These are phyloP conservation scores for Firmiana major DNA, from an alignment of 345 rosid genomes.

Conservation along the genomic window DNA sequence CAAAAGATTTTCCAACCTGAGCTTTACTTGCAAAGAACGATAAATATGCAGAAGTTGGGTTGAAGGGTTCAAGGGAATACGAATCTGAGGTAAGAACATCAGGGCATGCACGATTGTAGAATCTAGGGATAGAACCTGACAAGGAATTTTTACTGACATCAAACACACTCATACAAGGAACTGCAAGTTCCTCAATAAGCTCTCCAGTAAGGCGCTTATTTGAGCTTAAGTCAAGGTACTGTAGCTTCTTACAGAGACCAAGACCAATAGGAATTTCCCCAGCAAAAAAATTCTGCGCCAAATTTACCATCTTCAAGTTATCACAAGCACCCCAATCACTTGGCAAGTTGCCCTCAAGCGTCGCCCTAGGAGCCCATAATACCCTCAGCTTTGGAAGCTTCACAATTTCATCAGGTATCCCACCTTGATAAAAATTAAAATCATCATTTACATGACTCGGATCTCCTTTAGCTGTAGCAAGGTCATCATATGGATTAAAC, in stretches of 20 bases:
- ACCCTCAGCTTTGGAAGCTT: conserved; percentile 66
- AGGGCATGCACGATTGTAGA: conserved; percentile 43
- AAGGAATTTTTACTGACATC: conserved; percentile 65
- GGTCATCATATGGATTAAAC: conserved; percentile 42
- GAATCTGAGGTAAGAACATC: conserved; percentile 31
- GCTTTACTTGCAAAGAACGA: conserved; percentile 46
- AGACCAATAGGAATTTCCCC: conserved; percentile 55
- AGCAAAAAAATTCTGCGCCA: conserved; percentile 65
- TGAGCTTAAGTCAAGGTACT: conserved; percentile 64
- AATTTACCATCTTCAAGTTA: conserved; percentile 71
- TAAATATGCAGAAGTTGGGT: conserved; percentile 48
- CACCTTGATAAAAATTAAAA: conserved; percentile 77
- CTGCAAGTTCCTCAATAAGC: conserved; percentile 48
- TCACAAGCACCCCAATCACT: conserved; percentile 71
- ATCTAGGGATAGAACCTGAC: conserved; percentile 69
- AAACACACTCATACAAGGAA: conserved; percentile 84
- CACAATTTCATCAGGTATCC: conserved; percentile 51
- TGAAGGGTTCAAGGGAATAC: conserved; percentile 28
- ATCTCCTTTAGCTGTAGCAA: conserved; percentile 36
- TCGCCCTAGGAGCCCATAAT: conserved; percentile 87
- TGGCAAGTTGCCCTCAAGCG: conserved; percentile 58
- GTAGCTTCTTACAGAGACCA: conserved; percentile 57
- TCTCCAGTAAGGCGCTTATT: conserved; percentile 55
- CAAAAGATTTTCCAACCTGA: conserved; percentile 33
- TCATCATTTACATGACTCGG: conserved; percentile 47